Evolutionary conservation across 495 filamentous ascomycete species (phyloP), one percentile per base, ranked within the genome.

Genomic region (Chaetomidium leptoderma): DNA sequence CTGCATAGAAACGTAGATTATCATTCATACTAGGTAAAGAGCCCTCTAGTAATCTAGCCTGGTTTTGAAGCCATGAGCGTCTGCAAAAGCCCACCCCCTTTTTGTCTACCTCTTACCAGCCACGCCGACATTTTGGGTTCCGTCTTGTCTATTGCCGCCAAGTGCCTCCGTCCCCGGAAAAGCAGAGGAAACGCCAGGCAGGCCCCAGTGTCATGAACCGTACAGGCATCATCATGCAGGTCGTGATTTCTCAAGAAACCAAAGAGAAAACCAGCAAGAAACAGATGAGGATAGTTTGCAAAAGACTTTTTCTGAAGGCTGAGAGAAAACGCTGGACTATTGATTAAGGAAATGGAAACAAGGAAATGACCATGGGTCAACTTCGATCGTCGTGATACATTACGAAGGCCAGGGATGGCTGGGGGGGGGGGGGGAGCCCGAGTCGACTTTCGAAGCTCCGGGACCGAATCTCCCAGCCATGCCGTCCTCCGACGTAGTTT

Each of bases 401-500:
- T 32, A 36, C 50, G 68, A 70, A n/a, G 68, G 68, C 68, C 66
- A 70, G 68, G 68, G 63, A 68, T 70, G 63, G 60, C 42, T 44
- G 51, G 29, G 37, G 44, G 29, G 35, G 63, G 60, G 37, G 40
- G 51, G 29, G 37, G 44, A 29, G 35, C 23, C 45, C 43, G 19
- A 37, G 49, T 36, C 46, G 32, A 55, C 57, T 55, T 47, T 43
- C 59, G 55, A 61, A 24, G 55, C 40, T 19, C 16, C 45, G 23
- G 13, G 29, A 57, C 36, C 45, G 26, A 9, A 21, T 36, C 30
- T 49, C 56, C 35, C n/a, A 8, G 45, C 59, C 68, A 69, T 64
- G 66, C 68, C 68, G 68, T 70, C 68, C 68, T 63, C 61, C 62
- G 55, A 65, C 68, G 66, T 70, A 65, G 55, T 62, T 64, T 61